A percentile compares a stretch with the other conserved stretches of the same genome.
Conservation (phyloP, 352 stramenopile genomes). For the Globisporangium nagaii region DNA sequence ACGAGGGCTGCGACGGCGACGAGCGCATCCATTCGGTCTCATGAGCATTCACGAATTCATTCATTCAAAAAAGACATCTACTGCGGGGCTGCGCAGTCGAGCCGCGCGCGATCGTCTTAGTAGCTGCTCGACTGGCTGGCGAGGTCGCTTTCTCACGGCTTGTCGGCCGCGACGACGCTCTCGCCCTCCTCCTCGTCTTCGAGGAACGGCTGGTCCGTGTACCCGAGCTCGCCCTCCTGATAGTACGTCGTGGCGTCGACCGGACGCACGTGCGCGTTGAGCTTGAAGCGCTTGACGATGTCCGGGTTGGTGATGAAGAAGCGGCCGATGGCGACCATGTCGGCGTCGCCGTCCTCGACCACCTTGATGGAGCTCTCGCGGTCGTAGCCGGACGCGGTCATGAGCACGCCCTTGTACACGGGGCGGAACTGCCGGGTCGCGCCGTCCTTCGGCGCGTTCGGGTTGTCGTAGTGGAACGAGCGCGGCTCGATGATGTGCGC, state of each 20-base stretch:
- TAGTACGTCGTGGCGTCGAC: constrained; percentile 51
- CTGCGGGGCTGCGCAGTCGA: no score
- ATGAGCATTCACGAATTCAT: no score
- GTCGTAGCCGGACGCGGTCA: constrained; percentile 53
- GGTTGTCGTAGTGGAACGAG: constrained; percentile 39
- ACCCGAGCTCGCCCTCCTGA: constrained; percentile 33
- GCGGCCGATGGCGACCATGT: constrained; percentile 63
- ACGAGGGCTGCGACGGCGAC: no score
- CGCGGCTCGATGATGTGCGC: constrained; percentile 54
- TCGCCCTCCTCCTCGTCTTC: constrained; percentile 15
- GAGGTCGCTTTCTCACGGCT: no score
- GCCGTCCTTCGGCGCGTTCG: constrained; percentile 35
- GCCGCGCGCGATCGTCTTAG: no score
- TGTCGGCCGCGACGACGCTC: neutral
- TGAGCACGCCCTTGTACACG: constrained; percentile 58
- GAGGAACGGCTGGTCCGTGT: constrained; percentile 47
- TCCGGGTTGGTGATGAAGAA: constrained; percentile 78
- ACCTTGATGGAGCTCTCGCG: constrained; percentile 37
- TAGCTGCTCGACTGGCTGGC: no score
- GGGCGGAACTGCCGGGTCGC: constrained; percentile 40
- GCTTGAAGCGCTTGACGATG: constrained; percentile 47
- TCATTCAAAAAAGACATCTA: no score
- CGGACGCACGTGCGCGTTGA: constrained; percentile 32
- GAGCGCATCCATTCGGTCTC: no score
- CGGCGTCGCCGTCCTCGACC: constrained; percentile 41